Conservation (phyloP, 495 filamentous ascomycete species). For the Neurospora tetraspora region DNA sequence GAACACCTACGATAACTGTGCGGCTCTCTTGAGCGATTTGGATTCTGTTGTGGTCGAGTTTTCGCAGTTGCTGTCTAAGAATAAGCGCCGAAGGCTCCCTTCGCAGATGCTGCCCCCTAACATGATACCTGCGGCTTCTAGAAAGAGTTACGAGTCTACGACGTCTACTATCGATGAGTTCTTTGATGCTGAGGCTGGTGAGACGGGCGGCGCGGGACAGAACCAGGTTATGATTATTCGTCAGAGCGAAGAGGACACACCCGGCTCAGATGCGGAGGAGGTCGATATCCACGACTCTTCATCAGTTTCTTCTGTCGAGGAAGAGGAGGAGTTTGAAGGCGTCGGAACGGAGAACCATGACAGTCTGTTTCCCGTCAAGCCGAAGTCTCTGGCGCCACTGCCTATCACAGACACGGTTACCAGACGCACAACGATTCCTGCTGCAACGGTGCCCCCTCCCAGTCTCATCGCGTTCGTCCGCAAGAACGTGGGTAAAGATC, state of each 20-base stretch:
- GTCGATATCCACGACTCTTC: conserved; percentile 47
- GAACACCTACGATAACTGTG: conserved; percentile 65
- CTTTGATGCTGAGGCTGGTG: conserved; percentile 79
- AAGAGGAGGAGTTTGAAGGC: conserved; percentile 33
- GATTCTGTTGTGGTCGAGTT: conserved; percentile 78
- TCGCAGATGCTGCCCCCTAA: conserved; percentile 13
- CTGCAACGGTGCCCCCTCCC: conserved; percentile 67
- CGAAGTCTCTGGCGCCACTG: conserved; percentile 68
- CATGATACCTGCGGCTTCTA: conserved; percentile 38
- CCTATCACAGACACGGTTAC: conserved; percentile 53
- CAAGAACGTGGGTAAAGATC: conserved; percentile 96
- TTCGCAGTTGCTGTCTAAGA: conserved; percentile 60
- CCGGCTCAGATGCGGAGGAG: conserved; percentile 45
- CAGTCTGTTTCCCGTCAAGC: conserved; percentile 57
- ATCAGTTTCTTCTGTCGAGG: conserved; percentile 51
- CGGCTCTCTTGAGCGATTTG: conserved; percentile 69
- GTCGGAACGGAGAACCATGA: conserved; percentile 15
- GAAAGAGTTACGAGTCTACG: conserved; percentile 65
- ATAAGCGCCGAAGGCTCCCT: conserved; percentile 63
- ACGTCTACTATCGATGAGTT: conserved; percentile 73
- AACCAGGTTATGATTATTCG: conserved; percentile 61
- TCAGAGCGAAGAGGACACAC: conserved; percentile 48
- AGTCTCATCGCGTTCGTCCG: conserved; percentile 88
- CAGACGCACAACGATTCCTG: conserved; percentile 60
- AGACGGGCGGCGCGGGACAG: conserved; percentile 36